A percentile compares a stretch with the other conserved stretches of the same genome.
Evolutionary conservation across 805 yeast species (phyloP).

Genomic region (Clavispora phyllophila): DNA sequence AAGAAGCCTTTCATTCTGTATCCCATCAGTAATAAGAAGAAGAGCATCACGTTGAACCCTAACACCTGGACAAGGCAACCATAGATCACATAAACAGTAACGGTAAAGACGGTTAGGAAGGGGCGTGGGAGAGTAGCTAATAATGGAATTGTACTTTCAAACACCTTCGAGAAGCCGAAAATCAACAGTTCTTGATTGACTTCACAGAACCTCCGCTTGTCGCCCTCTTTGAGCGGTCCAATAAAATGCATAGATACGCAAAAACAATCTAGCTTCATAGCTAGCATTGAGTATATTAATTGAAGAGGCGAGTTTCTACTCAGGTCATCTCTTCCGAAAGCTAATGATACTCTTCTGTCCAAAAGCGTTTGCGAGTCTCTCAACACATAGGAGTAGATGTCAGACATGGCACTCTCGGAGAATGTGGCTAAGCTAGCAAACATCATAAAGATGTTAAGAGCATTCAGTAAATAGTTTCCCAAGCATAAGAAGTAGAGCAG

Average conservation of each 20-base stretch:
- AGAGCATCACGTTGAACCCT: constrained; percentile 8
- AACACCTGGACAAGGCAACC: constrained; percentile 12
- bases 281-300: constrained; percentile 10
- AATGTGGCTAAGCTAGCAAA: constrained; percentile 27
- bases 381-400: constrained; percentile 24
- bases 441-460: constrained; percentile 16
- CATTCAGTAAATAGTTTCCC: constrained; percentile 16
- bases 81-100: constrained; percentile 10
- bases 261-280: too few species aligned
- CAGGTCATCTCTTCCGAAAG: not conserved
- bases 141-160: constrained; percentile 3
- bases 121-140: constrained; percentile 6
- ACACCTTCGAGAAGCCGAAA: constrained; percentile 11
- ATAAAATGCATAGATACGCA: too few species aligned
- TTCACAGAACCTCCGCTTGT: constrained; percentile 1
- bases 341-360: constrained; percentile 1
- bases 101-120: constrained; percentile 7
- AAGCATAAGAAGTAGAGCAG: constrained; percentile 2
- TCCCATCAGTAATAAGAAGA: not conserved
- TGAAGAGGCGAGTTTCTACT: constrained; percentile 11
- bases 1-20: not conserved
- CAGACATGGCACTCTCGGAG: constrained; percentile 23
- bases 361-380: constrained; percentile 15
- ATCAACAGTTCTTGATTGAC: constrained; percentile 7
- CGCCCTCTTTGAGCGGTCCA: not conserved